phyloP scores from a whole-genome alignment of 2,329 filamentous ascomycete species.

The Aspergillus bombycis region DNA sequence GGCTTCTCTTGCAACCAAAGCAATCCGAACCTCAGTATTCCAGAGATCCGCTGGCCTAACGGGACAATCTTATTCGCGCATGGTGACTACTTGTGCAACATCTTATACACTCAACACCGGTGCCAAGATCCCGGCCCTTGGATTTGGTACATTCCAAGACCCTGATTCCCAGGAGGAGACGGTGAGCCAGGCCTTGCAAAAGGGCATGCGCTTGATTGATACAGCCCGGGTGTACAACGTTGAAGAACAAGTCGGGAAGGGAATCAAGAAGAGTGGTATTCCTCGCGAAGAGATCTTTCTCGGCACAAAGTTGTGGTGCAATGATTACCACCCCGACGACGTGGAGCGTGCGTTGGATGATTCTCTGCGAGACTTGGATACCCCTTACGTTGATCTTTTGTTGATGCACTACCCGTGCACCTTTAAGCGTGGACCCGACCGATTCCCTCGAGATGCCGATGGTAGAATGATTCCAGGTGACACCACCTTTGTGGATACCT shows the following conservation, averaged over 20 bases:
- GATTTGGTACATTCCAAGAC: too few species aligned
- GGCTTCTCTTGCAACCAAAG: too few species aligned
- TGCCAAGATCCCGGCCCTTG: too few species aligned
- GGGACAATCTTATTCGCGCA: too few species aligned
- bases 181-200: neutral
- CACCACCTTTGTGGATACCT: constrained; percentile 51
- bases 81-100: too few species aligned
- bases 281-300: constrained; percentile 50
- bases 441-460: constrained; percentile 57
- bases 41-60: too few species aligned
- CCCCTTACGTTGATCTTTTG: constrained; percentile 67
- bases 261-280: constrained; percentile 64
- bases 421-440: constrained; percentile 17
- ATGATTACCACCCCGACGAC: constrained; percentile 57
- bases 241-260: constrained; percentile 63
- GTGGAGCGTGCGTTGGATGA: constrained; percentile 63
- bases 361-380: constrained; percentile 60
- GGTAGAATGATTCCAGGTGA: constrained; percentile 52
- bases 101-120: too few species aligned
- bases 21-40: too few species aligned
- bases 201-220: neutral
- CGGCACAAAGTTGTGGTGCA: constrained; percentile 65
- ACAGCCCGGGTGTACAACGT: constrained; percentile 29
- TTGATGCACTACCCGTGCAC: constrained; percentile 59
- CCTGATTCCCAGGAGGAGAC: too few species aligned